Conservation (phyloP, 2,329 filamentous ascomycete species). For the Orbilia oligospora region DNA sequence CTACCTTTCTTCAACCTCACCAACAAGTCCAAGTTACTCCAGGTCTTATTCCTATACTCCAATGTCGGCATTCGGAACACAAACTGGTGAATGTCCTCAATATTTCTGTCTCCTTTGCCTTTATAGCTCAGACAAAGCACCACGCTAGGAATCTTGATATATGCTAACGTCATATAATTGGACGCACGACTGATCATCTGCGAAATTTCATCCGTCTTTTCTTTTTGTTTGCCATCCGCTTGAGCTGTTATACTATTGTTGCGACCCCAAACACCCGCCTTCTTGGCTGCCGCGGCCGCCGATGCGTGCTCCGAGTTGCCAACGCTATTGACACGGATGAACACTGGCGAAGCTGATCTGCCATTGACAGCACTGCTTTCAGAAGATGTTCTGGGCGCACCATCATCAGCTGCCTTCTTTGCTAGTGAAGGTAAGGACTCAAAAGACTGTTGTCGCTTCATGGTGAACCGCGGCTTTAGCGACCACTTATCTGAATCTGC, state of each 20-base stretch:
- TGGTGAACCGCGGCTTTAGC: constrained; percentile 47
- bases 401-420: constrained; percentile 44
- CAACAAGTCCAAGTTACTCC: constrained; percentile 96
- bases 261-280: constrained; percentile 55
- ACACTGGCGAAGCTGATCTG: constrained; percentile 45
- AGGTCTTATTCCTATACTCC: constrained; percentile 98
- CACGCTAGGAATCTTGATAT: constrained; percentile 94
- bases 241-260: constrained; percentile 63
- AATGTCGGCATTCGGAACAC: constrained; percentile 95
- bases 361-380: constrained; percentile 28
- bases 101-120: constrained; percentile 92
- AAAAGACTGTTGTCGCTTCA: constrained; percentile 69
- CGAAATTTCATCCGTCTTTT: constrained; percentile 86
- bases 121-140: constrained; percentile 84
- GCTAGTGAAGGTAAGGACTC: constrained; percentile 70
- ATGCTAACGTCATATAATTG: constrained; percentile 96
- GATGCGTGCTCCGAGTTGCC: constrained; percentile 46
- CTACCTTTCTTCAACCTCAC: constrained; percentile 87
- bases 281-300: constrained; percentile 13
- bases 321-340: constrained; percentile 45
- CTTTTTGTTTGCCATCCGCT: constrained; percentile 66
- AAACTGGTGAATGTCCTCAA: constrained; percentile 97
- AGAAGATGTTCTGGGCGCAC: constrained; percentile 35
- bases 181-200: constrained; percentile 97
- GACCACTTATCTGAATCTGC: constrained; percentile 67